Base-by-base conservation (phyloP, 2,329 filamentous ascomycete genomes). In the Beauveria rudraprayagi region DNA sequence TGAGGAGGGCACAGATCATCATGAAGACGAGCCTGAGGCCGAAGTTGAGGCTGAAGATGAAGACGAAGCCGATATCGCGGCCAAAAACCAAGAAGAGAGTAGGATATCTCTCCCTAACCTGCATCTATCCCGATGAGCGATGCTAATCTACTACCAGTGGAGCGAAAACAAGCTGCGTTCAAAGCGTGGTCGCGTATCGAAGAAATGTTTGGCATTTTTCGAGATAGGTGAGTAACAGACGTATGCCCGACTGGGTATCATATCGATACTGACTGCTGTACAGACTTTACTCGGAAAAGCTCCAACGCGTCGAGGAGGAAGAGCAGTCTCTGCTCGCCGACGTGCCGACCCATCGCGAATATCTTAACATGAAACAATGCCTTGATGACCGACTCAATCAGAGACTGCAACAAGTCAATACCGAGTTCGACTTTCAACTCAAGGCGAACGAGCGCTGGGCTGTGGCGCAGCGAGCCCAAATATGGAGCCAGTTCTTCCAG, bases 401-500 rank as follows among this genome's bases (percentile, higher is more conserved):
- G 68, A 95, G 91, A 74, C 78, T 95, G 56, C 84, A 86, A 64
- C 83, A 90, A 66, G 90, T 93, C 68, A 83, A 89, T 57, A 86
- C 84, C 26, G 83, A 94, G 66, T 83, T 89, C 65, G 83, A 87
- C 63, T 89, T 91, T 70, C 89, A 90, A 66, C 77, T 90, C 66
- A 81, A 89, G 70, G 85, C 90, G 2, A 80, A 96, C 34, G 82
- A 89, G 66, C 86, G 82, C 63, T 88, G 87, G 66, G 90, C 89
- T 22, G 83, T 95, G 30, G 92, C 91, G 22, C 89, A 92, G 67
- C 85, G 92, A 64, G 86, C 91, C 58, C 92, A 97, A 71, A 85
- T 93, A 60, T 90, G 95, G 75, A 89, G 89, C 63, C 92, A 97
- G 69, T 97, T 90, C 73, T 92, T 92, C 73, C 94, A 99, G 73